These are phyloP conservation scores for Paramarasmius palmivorus DNA, from an alignment of 1,284 basidiomycete genomes.

Conservation along the genomic window DNA sequence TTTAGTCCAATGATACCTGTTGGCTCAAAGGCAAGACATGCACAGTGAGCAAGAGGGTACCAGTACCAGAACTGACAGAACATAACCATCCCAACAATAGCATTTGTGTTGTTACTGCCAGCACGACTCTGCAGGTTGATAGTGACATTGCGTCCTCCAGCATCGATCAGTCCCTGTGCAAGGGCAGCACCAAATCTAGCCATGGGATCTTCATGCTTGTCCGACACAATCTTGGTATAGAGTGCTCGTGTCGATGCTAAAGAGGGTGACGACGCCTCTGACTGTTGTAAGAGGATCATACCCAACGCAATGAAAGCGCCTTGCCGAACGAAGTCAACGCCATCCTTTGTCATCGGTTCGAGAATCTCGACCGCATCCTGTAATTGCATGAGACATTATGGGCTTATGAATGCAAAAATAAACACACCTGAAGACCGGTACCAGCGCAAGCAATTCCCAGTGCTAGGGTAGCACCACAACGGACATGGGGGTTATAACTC, in stretches of 20 bases:
- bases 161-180: conserved; percentile 94
- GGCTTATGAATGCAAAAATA: conserved; percentile 1
- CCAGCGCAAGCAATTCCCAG: conserved; percentile 95
- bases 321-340: conserved; percentile 96
- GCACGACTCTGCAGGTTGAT: conserved; percentile 91
- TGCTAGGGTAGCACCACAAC: conserved; percentile 93
- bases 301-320: conserved; percentile 94
- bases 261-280: conserved; percentile 85
- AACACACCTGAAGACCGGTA: conserved; percentile 82
- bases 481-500: conserved; percentile 98
- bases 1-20: conserved; percentile 92
- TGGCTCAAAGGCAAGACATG: conserved; percentile 89
- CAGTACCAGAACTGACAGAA: conserved; percentile 99
- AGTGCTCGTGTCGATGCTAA: conserved; percentile 77
- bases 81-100: conserved; percentile 93
- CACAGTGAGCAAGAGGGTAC: conserved; percentile 96
- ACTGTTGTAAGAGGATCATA: conserved; percentile 95
- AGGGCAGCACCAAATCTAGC: conserved; percentile 94
- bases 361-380: conserved; percentile 92
- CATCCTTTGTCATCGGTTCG: conserved; percentile 95
- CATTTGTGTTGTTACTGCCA: conserved; percentile 87
- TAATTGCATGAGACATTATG: conserved; percentile 4
- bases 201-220: conserved; percentile 98
- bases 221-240: conserved; percentile 85
- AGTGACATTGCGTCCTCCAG: conserved; percentile 92